Conservation (phyloP, 2,329 filamentous ascomycete species). For the Pyrenochaeta sp. region DNA sequence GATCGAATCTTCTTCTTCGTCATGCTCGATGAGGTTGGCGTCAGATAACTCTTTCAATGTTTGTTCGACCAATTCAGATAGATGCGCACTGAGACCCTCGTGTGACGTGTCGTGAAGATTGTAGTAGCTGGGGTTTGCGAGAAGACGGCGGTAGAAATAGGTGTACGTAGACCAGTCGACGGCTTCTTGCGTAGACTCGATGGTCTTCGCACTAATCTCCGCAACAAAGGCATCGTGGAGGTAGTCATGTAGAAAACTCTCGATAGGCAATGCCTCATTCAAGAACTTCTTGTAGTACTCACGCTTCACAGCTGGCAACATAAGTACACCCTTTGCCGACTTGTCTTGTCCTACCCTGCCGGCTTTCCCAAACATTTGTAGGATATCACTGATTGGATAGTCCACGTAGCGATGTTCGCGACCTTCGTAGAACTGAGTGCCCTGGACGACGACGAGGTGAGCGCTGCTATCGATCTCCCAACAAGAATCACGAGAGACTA, state of each 20-base stretch:
- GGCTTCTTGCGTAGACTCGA: conserved; percentile 93
- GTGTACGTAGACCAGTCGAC: conserved; percentile 99
- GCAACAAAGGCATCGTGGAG: conserved; percentile 96
- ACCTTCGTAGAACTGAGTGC: conserved; percentile 96
- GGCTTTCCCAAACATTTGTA: conserved; percentile 98
- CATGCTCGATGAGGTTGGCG: conserved; percentile 93
- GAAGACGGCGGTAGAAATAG: conserved; percentile 93
- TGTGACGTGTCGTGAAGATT: conserved; percentile 87
- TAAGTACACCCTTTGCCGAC: conserved; percentile 87
- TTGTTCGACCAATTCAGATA: conserved; percentile 93
- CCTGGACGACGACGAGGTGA: conserved; percentile 95
- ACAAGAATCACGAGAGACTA: conserved; percentile 86
- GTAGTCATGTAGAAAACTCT: conserved; percentile 91
- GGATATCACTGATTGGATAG: conserved; percentile 89
- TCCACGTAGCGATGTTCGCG: conserved; percentile 97
- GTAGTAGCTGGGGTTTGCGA: conserved; percentile 97
- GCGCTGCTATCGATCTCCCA: conserved; percentile 92
- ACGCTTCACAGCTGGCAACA: conserved; percentile 92
- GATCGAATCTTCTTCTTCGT: conserved; percentile 86
- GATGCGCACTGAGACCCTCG: conserved; percentile 89
- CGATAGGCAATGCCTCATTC: conserved; percentile 92
- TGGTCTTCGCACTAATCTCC: conserved; percentile 95
- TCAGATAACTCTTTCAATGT: conserved; percentile 90
- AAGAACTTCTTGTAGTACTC: conserved; percentile 99
- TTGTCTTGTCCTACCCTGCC: conserved; percentile 81